phyloP scores from a whole-genome alignment of 2,329 filamentous ascomycete species.

The Pestalotiopsis sp. region DNA sequence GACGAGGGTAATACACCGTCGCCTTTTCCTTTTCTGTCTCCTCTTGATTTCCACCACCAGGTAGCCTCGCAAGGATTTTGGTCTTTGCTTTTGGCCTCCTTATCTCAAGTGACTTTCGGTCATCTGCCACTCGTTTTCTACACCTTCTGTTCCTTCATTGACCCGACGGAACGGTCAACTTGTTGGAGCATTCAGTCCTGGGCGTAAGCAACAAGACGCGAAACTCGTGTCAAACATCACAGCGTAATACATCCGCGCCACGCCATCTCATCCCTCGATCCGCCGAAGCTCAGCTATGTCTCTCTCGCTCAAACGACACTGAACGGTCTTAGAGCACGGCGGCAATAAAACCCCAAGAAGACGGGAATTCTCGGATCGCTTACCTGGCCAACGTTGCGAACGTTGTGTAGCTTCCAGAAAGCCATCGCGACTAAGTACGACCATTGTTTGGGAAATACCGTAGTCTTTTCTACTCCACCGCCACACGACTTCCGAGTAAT shows the following conservation, averaged over 20 bases:
- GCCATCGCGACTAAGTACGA: background rate
- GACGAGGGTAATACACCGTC: background rate
- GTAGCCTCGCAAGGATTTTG: background rate
- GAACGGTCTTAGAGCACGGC: background rate
- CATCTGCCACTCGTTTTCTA: slow-evolving; percentile 10
- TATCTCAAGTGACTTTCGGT: background rate
- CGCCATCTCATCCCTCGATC: background rate
- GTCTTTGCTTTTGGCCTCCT: background rate
- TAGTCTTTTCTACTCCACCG: background rate
- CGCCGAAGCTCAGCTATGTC: slow-evolving; percentile 2
- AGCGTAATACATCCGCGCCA: background rate
- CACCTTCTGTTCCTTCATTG: background rate
- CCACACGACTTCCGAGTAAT: background rate
- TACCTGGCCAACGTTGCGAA: background rate
- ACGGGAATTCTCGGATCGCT: background rate
- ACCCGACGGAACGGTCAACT: background rate
- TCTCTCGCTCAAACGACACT: background rate
- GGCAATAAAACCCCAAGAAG: background rate
- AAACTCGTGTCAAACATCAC: slow-evolving; percentile 4
- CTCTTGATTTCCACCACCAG: background rate
- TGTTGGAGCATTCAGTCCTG: background rate
- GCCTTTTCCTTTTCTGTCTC: background rate
- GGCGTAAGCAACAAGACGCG: background rate
- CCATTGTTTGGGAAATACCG: background rate
- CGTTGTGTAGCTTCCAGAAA: background rate